These are phyloP conservation scores for Aspergillus jensenii DNA, from an alignment of 2,329 filamentous ascomycete genomes.

Conservation along the genomic window DNA sequence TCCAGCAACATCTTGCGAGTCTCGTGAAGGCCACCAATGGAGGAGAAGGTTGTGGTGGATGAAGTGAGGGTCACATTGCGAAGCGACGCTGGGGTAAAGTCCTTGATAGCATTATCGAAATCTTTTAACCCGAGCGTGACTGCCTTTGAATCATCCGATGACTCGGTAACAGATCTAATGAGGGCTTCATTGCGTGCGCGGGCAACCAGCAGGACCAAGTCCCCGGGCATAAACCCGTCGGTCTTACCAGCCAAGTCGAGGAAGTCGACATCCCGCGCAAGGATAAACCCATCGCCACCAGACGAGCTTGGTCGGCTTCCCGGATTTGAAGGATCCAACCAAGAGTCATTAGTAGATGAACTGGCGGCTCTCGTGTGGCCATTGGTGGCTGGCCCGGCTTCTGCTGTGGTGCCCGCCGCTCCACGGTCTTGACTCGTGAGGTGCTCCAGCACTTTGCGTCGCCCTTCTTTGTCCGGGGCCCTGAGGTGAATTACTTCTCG, in stretches of 20 bases:
- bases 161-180: constrained; percentile 71
- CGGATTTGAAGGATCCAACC: constrained; percentile 73
- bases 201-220: constrained; percentile 80
- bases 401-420: neutral
- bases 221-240: constrained; percentile 97
- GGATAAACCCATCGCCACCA: constrained; percentile 63
- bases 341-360: constrained; percentile 57
- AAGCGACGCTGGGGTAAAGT: constrained; percentile 91
- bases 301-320: constrained; percentile 49
- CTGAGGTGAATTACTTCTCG: constrained; percentile 87
- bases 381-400: constrained; percentile 37
- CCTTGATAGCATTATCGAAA: constrained; percentile 80
- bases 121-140: constrained; percentile 71
- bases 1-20: constrained; percentile 91
- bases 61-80: constrained; percentile 92
- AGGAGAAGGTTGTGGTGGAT: constrained; percentile 87
- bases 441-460: constrained; percentile 78
- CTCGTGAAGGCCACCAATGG: constrained; percentile 82
- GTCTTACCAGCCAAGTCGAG: constrained; percentile 91
- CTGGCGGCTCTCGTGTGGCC: constrained; percentile 37
- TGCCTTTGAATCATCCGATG: constrained; percentile 49
- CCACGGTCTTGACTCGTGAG: constrained; percentile 57
- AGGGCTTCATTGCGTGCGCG: constrained; percentile 89
- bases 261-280: constrained; percentile 80
- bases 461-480: constrained; percentile 87